These are phyloP conservation scores for Eucalyptus cloeziana DNA, from an alignment of 345 rosid species.

Conservation along the genomic window DNA sequence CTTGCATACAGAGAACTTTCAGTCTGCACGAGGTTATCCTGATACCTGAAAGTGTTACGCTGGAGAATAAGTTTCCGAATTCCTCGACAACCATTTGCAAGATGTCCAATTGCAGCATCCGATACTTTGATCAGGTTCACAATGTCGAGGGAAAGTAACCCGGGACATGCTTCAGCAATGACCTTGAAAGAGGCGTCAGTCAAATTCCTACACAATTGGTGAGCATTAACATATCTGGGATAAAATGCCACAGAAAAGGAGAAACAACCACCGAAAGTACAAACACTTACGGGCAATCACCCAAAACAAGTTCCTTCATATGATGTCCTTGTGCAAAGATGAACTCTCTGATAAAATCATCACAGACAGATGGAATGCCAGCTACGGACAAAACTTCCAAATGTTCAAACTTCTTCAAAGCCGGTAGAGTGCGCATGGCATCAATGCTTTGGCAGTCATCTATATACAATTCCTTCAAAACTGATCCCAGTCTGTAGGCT, in stretches of 20 bases:
- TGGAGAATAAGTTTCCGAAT: constrained; percentile 48
- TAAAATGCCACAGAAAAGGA: background rate
- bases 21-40: background rate
- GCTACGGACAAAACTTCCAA: constrained; percentile 67
- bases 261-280: background rate
- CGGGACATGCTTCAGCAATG: constrained; percentile 58
- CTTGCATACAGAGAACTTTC: background rate
- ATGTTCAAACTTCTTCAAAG: constrained; percentile 46
- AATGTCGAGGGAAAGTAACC: constrained; percentile 46
- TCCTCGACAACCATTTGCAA: constrained; percentile 63
- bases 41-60: constrained; percentile 67
- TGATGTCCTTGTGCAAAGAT: constrained; percentile 26
- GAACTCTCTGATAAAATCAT: constrained; percentile 41
- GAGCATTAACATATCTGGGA: background rate
- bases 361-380: constrained; percentile 47
- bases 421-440: constrained; percentile 42
- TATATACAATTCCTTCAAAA: constrained; percentile 58
- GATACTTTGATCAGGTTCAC: constrained; percentile 62
- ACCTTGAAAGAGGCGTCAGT: constrained; percentile 64
- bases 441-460: constrained; percentile 72
- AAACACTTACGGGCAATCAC: constrained; percentile 55
- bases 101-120: constrained; percentile 63
- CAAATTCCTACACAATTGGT: constrained; percentile 50
- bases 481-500: constrained; percentile 45
- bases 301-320: constrained; percentile 61